These are phyloP conservation scores for Talaromyces adpressus DNA, from an alignment of 495 filamentous ascomycete species.

Conservation along the genomic window DNA sequence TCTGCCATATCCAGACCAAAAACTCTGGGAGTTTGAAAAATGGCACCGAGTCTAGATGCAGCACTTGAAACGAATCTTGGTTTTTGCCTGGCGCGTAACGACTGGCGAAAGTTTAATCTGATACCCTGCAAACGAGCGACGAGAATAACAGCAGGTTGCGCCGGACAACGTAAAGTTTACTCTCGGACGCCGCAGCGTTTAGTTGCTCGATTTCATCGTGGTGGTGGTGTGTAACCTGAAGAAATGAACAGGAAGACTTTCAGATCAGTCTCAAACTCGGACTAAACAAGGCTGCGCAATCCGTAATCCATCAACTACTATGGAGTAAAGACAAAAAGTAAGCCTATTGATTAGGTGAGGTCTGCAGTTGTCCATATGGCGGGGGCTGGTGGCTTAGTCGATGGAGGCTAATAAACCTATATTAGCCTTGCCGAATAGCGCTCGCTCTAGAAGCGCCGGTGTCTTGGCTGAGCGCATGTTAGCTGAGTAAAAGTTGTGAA, in stretches of 20 bases:
- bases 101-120: neutral
- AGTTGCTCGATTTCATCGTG: neutral
- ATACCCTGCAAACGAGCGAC: neutral
- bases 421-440: neutral
- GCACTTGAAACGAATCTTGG: neutral
- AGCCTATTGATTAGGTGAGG: neutral
- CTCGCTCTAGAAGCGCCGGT: neutral
- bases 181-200: neutral
- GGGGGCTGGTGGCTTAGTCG: neutral
- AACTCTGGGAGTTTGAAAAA: neutral
- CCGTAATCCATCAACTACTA: neutral
- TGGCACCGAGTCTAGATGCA: neutral
- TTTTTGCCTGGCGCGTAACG: neutral
- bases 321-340: neutral
- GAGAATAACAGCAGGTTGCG: neutral
- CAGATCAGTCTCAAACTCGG: neutral
- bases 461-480: neutral
- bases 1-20: neutral
- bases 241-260: neutral
- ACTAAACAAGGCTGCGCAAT: neutral
- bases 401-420: neutral
- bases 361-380: neutral
- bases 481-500: neutral
- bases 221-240: neutral
- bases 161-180: neutral